Percentiles rank a stretch among this genome's conserved stretches.
These are phyloP conservation scores for Xylaria flabelliformis DNA, from an alignment of 495 filamentous ascomycete genomes.

Conservation along the genomic window DNA sequence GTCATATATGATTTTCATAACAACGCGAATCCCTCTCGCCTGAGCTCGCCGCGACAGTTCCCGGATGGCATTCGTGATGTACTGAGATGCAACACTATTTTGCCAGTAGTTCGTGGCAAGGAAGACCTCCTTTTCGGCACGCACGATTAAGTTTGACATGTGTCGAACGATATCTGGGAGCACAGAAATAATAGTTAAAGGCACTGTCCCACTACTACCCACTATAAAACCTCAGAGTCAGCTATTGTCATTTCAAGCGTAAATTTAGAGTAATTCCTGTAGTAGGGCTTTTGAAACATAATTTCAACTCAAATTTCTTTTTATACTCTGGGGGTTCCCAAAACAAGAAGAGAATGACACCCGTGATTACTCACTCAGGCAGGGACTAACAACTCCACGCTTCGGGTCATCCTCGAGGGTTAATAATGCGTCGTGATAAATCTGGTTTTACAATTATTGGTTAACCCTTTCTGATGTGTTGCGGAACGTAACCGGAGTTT, in stretches of 20 bases:
- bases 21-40: conserved; percentile 59
- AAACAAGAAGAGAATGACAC: neutral
- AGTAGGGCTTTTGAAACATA: neutral
- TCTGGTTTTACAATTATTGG: conserved; percentile 43
- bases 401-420: conserved; percentile 63
- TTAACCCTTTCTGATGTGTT: neutral
- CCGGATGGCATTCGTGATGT: conserved; percentile 70
- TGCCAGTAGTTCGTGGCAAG: conserved; percentile 80
- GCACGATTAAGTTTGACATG: conserved; percentile 75
- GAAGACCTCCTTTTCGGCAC: conserved; percentile 73
- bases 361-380: conserved; percentile 47
- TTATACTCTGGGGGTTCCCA: neutral
- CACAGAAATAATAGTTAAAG: conserved; percentile 71
- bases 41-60: conserved; percentile 73
- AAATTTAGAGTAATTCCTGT: neutral
- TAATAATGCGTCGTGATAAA: conserved; percentile 70
- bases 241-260: neutral
- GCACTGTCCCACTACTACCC: conserved; percentile 69
- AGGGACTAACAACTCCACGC: conserved; percentile 68
- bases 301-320: neutral
- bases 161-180: conserved; percentile 74
- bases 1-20: conserved; percentile 80
- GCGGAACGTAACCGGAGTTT: neutral
- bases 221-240: conserved; percentile 34
- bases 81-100: conserved; percentile 66